A percentile compares a stretch with the other conserved stretches of the same genome.
phyloP scores from a whole-genome alignment of 768 basidiomycete genomes.

The Amanita phalloides region DNA sequence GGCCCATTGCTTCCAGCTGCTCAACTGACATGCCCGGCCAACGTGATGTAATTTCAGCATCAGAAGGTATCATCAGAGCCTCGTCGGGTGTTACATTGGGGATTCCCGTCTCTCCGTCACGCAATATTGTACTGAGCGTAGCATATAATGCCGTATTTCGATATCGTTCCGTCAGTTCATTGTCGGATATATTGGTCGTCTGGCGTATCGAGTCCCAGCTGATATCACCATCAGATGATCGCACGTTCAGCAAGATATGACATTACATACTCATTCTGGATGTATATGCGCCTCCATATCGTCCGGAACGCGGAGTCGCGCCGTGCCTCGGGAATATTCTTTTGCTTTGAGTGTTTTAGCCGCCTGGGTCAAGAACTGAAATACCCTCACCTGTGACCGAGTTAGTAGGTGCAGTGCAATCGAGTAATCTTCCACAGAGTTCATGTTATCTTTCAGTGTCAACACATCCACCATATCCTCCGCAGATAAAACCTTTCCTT shows the following conservation, averaged over 20 bases:
- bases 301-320: constrained; percentile 58
- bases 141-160: constrained; percentile 65
- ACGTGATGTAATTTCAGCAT: constrained; percentile 52
- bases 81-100: constrained; percentile 46
- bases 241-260: not conserved
- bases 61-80: constrained; percentile 47
- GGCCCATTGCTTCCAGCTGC: constrained; percentile 43
- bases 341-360: not conserved
- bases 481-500: constrained; percentile 60
- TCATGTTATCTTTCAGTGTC: constrained; percentile 71
- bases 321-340: constrained; percentile 67
- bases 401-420: constrained; percentile 58
- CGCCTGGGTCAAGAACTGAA: not conserved
- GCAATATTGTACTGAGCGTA: constrained; percentile 43
- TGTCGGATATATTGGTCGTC: constrained; percentile 68
- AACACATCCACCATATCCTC: constrained; percentile 81
- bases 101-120: constrained; percentile 29
- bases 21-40: constrained; percentile 69
- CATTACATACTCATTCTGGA: constrained; percentile 68
- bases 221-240: not conserved
- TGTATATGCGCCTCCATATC: constrained; percentile 82
- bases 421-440: constrained; percentile 50
- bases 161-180: constrained; percentile 63
- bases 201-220: constrained; percentile 76
- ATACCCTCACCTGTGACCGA: constrained; percentile 32